Base-by-base conservation (phyloP, 208 protist genomes). In the Leishmania tropica region DNA sequence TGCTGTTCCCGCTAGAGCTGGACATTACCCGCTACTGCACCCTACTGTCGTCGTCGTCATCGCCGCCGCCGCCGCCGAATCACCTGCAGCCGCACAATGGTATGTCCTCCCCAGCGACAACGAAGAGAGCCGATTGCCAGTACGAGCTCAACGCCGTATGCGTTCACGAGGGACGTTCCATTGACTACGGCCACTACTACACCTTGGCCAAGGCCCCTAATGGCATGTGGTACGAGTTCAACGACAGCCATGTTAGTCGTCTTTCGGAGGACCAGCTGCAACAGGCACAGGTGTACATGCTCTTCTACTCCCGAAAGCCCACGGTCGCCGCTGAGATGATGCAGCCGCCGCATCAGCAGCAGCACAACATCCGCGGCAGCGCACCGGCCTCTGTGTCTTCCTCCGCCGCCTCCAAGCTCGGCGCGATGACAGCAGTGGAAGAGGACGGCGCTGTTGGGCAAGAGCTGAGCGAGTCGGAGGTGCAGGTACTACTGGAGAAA, bases 151-250 rank as follows among this genome's bases (percentile, higher is more conserved):
- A 95, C 81, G 95, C 94, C 40, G 79, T 99, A 51, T 92, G 96
- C 73, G 90, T 99, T 53, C 97, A 99, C 81, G 87, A 93, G 42
- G 97, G 97, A 21, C 70, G 79, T 60, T 93, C 92, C 51, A 65
- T 97, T 17, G 83, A 88, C 74, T 95, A 90, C 78, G 97, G 97
- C 31, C 97, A 99, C 81, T 99, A 99, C 89, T 98, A 96, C 87
- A 90, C 87, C 73, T 81, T 94, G 77, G 96, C 98, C 47, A 90
- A 90, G 35, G 91, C 88, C 35, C 79, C 88, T 4, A 98, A 98
- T 79, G 93, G 90, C 24, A 84, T 85, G 81, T 99, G 97, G 96
- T 93, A 97, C 47, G 75, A 90, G 80, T 97, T 92, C 81, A 95
- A 99, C 83, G 97, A 99, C 83, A 80, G 71, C 35, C 80, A 87